Evolutionary conservation across 352 stramenopile genomes (phyloP), one percentile per base, ranked within the genome.

Genomic region (Peronosclerospora sorghi): DNA sequence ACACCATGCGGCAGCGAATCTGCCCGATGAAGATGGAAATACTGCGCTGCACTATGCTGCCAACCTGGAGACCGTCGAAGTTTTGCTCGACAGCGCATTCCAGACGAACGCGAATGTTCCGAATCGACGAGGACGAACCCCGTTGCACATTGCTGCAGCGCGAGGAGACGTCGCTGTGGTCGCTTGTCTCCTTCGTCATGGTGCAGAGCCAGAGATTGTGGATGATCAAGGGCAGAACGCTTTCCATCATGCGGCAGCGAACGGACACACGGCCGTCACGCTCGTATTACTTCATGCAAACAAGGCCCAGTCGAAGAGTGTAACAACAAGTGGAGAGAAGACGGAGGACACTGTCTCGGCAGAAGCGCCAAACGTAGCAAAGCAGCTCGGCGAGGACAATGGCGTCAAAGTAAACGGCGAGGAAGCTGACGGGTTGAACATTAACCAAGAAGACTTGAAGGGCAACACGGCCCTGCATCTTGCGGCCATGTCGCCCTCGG

Each of bases 211-310:
- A 45, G 67, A 82, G 32, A 71, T 80, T 38, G 45, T 90, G 1
- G 80, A 92, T 41, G 80, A 92, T 30, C 74, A 92, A 65, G 80
- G 80, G 1, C 80, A 92, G 38, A 89, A 62, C 8, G 74, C 80
- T 4, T 90, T 92, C 45, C 75, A 90, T 32, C 58, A 87, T 19
- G 80, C 80, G 12, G 72, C 80, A 43, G 77, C 75, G 8, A 83
- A 87, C 41, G 80, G 80, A 2, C 74, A 92, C 40, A 88, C 73
- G 14, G 56, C 71, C 0, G 80, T 90, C 2, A 71, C 73, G 9
- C 59, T 88, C 5, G 62, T 88, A 30, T 41, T 92, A 20, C 58
- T 92, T 37, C 78, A 86, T 30, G 61, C 81, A 27, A 86, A 73
- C 27, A 40, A 37, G 32, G 47, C 49, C 20, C 51, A 34, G 14